phyloP scores from a whole-genome alignment of 2,329 filamentous ascomycete species.

The Calonectria honghensis region DNA sequence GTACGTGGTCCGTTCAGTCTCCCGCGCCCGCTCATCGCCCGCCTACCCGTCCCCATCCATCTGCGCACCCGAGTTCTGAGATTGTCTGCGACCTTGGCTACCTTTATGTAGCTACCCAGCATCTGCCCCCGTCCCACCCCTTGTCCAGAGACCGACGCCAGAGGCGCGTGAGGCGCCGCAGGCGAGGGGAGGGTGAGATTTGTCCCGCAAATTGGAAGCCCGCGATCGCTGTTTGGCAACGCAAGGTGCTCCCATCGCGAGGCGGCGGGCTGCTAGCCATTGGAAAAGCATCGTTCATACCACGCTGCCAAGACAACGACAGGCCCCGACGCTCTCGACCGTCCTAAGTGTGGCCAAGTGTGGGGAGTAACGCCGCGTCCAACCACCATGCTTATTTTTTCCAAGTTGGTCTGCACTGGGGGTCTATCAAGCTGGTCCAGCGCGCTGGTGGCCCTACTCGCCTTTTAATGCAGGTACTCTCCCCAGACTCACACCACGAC shows the following conservation, averaged over 20 bases:
- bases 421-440: conserved; percentile 15
- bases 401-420: conserved; percentile 38
- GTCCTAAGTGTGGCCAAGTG: conserved; percentile 48
- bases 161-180: conserved; percentile 53
- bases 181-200: conserved; percentile 49
- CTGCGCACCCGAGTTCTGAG: conserved; percentile 8
- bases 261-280: conserved; percentile 50
- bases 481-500: conserved; percentile 55
- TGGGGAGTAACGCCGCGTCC: conserved; percentile 50
- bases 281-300: conserved; percentile 46
- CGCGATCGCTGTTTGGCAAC: conserved; percentile 45
- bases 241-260: conserved; percentile 48
- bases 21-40: conserved; percentile 21
- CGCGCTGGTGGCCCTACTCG: conserved; percentile 36
- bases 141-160: conserved; percentile 37
- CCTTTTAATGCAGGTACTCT: conserved; percentile 58
- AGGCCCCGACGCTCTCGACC: conserved; percentile 42
- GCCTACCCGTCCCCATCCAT: conserved; percentile 8
- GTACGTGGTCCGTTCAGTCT: conserved; percentile 18
- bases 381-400: conserved; percentile 48
- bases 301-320: conserved; percentile 48
- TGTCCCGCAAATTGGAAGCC: conserved; percentile 49
- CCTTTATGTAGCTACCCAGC: conserved; percentile 30
- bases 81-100: conserved; percentile 25
- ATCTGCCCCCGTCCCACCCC: conserved; percentile 26